Evolutionary conservation across 805 yeast genomes (phyloP).

Genomic region (Wickerhamiella hasegawae): DNA sequence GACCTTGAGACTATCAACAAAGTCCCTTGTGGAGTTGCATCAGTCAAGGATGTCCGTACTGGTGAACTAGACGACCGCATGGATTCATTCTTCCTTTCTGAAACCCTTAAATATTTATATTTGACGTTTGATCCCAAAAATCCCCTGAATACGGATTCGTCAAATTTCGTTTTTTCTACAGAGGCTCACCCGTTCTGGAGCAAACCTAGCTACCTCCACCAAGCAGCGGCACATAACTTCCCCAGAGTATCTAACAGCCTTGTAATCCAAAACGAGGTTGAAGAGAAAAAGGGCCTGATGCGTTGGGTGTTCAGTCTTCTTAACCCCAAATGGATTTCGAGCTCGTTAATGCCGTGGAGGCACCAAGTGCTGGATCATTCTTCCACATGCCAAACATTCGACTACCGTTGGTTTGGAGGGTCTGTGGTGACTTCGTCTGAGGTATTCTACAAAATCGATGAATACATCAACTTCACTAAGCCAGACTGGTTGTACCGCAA

Average conservation of each 20-base stretch:
- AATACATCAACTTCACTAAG: not conserved
- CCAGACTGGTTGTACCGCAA: slow-evolving; percentile 1
- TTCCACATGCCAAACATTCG: not conserved
- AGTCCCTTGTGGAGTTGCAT: slow-evolving; percentile 68
- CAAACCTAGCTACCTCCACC: not conserved
- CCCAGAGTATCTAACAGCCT: not conserved
- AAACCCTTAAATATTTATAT: slow-evolving; percentile 70
- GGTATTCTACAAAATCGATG: not conserved
- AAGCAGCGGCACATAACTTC: not conserved
- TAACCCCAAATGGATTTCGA: not conserved
- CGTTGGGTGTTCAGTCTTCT: not conserved
- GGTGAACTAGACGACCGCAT: slow-evolving; percentile 59
- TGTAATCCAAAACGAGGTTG: not conserved
- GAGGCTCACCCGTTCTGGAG: slow-evolving; percentile 88
- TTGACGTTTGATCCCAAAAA: slow-evolving; percentile 60
- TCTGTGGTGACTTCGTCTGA: not conserved
- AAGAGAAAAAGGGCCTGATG: not conserved
- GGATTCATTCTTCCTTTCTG: slow-evolving; percentile 85
- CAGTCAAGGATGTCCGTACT: slow-evolving; percentile 48
- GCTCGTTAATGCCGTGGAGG: not conserved
- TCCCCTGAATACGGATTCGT: slow-evolving; percentile 27
- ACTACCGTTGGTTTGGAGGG: not conserved
- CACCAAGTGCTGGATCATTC: not conserved
- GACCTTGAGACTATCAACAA: slow-evolving; percentile 37
- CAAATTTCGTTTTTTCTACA: slow-evolving; percentile 48